Base-by-base conservation (phyloP, 2,329 filamentous ascomycete genomes). In the Alternaria metachromatica region DNA sequence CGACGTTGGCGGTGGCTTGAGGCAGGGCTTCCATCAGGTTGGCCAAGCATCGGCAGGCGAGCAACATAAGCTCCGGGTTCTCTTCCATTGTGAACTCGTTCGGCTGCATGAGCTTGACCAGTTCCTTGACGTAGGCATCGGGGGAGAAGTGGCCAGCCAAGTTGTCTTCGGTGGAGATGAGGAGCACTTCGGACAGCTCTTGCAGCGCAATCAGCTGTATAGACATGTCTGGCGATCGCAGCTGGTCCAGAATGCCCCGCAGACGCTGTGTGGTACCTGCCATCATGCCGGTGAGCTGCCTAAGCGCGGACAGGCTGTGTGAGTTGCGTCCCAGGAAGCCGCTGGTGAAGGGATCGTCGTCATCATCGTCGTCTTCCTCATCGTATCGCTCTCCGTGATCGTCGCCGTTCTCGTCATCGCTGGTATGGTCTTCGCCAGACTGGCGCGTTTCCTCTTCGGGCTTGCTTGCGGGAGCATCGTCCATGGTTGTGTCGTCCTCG, bases 11-110 rank as follows among this genome's bases (percentile, higher is more conserved):
- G 53, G 96, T 96, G 61, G 95, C 95, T 33, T 93, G 90, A 20
- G 96, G 94, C 28, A 99, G 84, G 25, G 95, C 96, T 80, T 99
- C 96, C 96, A 99, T 99, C 59, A 99, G 82, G 78, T 99, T 98
- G 63, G 96, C 96, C 72, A 99, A 87, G 80, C 93, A 98, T 64
- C 96, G 92, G 77, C 96, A 99, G 20, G 96, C 95, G 64, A 98
- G 86, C 12, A 99, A 89, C 95, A 98, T 98, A 65, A 98, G 93
- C 80, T 99, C 96, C 0, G 94, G 92, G 72, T 97, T 97, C 78
- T 96, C 94, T 73, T 97, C 93, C 21, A 89, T 90, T 65, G 92
- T 89, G 67, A 92, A 89, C 61, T 96, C 93, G 76, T 92, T 93
- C 3, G 93, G 92, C 72, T 96, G 92, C 96, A 99, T 98, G 71